A percentile compares a stretch with the other conserved stretches of the same genome.
Conservation (phyloP, 1,139 yeast species). For the Saccharomyces pastorianus region DNA sequence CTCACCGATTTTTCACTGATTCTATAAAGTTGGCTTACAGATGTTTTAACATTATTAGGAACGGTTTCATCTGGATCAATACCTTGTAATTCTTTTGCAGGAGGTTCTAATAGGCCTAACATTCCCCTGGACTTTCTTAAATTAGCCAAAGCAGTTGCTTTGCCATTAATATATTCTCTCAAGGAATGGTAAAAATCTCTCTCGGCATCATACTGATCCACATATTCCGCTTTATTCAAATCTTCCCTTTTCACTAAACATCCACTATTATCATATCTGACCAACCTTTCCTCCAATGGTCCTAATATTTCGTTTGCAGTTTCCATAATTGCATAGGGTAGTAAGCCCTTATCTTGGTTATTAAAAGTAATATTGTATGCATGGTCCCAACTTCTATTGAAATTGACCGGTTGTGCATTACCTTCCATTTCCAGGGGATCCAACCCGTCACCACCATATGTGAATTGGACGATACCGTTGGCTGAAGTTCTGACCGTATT, state of each 20-base stretch:
- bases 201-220: conserved; percentile 81
- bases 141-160: conserved; percentile 50
- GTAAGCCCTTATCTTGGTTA: conserved; percentile 46
- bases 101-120: conserved; percentile 38
- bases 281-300: conserved; percentile 55
- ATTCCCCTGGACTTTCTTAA: conserved; percentile 51
- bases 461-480: conserved; percentile 94
- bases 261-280: conserved; percentile 71
- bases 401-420: conserved; percentile 93
- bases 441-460: conserved; percentile 97
- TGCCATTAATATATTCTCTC: conserved; percentile 49
- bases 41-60: conserved; percentile 34
- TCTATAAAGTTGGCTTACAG: conserved; percentile 68
- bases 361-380: conserved; percentile 65
- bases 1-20: conserved; percentile 54
- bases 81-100: conserved; percentile 35
- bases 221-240: conserved; percentile 45
- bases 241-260: conserved; percentile 40
- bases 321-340: conserved; percentile 62
- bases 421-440: conserved; percentile 99
- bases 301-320: conserved; percentile 47
- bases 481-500: conserved; percentile 91
- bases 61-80: conserved; percentile 43
- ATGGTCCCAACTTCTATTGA: conserved; percentile 91
- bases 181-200: conserved; percentile 73